Percentiles rank a stretch among this genome's conserved stretches.
Conservation (phyloP, 192 early-diverging fungal species). For the Phycomyces blakesleeanus region DNA sequence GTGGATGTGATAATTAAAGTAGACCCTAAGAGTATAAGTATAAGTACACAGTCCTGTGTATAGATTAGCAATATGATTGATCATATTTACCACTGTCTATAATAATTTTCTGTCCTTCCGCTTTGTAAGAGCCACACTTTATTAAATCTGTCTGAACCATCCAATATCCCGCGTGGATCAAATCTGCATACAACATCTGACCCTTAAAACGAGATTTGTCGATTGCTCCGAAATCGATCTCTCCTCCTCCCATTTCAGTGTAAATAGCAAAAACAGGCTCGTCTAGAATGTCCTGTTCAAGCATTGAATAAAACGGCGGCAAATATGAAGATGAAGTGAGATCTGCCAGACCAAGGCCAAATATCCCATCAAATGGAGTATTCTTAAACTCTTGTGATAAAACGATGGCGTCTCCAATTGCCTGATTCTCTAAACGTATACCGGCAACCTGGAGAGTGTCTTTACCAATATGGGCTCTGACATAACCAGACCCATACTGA, state of each 20-base stretch:
- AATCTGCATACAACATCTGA: constrained; percentile 46
- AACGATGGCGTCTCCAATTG: constrained; percentile 8
- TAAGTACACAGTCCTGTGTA: not conserved
- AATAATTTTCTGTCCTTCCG: constrained; percentile 21
- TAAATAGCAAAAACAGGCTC: constrained; percentile 24
- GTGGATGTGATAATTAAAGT: constrained; percentile 44
- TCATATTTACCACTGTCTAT: constrained; percentile 45
- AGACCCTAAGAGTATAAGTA: constrained; percentile 19
- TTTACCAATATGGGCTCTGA: constrained; percentile 13
- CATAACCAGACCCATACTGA: constrained; percentile 25
- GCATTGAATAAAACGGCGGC: constrained; percentile 21
- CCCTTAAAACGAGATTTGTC: constrained; percentile 48
- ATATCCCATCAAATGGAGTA: constrained; percentile 26
- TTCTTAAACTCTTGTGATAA: constrained; percentile 22
- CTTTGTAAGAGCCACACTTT: constrained; percentile 21
- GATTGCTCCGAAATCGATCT: constrained; percentile 46
- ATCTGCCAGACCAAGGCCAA: constrained; percentile 20
- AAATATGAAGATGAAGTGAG: constrained; percentile 5
- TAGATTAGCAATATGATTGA: not conserved
- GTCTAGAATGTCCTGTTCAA: constrained; percentile 8
- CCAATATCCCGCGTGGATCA: constrained; percentile 59
- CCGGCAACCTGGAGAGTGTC: constrained; percentile 21
- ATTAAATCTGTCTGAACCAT: constrained; percentile 34
- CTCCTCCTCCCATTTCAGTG: constrained; percentile 12
- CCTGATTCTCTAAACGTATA: not conserved